phyloP scores from a whole-genome alignment of 1,284 basidiomycete genomes.

The Volvariella volvacea region DNA sequence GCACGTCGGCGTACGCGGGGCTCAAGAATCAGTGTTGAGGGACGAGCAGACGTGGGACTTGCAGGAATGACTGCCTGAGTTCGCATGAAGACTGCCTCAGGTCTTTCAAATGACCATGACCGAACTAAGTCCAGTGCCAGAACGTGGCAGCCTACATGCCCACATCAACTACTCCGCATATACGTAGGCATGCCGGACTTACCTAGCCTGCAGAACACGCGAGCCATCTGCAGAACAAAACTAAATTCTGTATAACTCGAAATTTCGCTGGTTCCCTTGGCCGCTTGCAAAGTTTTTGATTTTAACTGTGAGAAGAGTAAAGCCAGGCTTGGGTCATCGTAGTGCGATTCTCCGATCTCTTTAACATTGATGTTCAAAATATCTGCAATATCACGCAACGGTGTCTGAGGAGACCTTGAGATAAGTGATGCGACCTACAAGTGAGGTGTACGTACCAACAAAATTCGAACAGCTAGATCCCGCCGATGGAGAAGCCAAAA shows the following conservation, averaged over 20 bases:
- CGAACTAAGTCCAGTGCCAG: conserved; percentile 82
- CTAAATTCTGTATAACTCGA: conserved; percentile 84
- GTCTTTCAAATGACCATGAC: conserved; percentile 87
- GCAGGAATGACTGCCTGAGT: conserved; percentile 22
- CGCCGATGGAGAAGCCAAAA: conserved; percentile 86
- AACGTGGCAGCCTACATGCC: conserved; percentile 76
- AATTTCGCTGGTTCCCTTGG: conserved; percentile 87
- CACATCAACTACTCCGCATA: conserved; percentile 6
- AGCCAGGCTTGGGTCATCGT: conserved; percentile 88
- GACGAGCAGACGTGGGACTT: conserved; percentile 35
- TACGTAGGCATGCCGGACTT: conserved; percentile 17
- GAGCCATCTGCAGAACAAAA: conserved; percentile 88
- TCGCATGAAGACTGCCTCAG: conserved; percentile 27
- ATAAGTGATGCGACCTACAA: background rate
- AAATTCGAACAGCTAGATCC: conserved; percentile 80
- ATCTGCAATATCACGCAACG: conserved; percentile 63
- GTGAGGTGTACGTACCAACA: conserved; percentile 51
- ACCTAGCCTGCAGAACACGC: conserved; percentile 93
- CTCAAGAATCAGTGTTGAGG: conserved; percentile 43
- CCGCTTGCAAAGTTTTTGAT: conserved; percentile 84
- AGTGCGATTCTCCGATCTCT: conserved; percentile 78
- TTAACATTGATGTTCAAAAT: conserved; percentile 46
- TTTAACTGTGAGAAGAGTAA: conserved; percentile 88
- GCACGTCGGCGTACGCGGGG: conserved; percentile 49
- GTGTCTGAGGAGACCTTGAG: conserved; percentile 57